Evolutionary conservation across 179 eudicot species (phyloP), one percentile per base, ranked within the genome.

Genomic region (Silene noctiflora): DNA sequence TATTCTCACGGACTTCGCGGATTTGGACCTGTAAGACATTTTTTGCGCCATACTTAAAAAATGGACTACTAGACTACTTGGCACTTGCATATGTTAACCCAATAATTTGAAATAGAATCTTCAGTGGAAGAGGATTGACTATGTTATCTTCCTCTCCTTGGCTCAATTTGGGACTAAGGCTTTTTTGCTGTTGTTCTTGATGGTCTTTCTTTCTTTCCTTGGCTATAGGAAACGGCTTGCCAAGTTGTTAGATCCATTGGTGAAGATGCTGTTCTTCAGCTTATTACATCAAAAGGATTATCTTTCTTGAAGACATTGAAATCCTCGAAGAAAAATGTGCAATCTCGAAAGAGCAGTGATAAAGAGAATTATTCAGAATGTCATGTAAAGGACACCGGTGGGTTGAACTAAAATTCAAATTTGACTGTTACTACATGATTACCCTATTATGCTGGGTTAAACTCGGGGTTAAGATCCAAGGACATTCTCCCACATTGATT

Each of bases 1-100:
- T 94, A 94, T 82, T 88, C 89, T 71, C 87, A 83, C 46, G 96
- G 97, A 78, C 89, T 92, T 79, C 91, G 85, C 71, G 96, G 97
- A 76, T 67, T 90, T 75, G 97, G 98, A 68, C 98, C 88, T 63
- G 98, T 94, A 90, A 82, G 58, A 42, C n/a, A 21, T 61, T 17
- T 27, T 51, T 33, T 64, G 29, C 19, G 60, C 0, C 12, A 69
- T 48, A 17, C 35, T 29, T 29, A 67, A 19, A 72, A 14, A 20
- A 60, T 33, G 51, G 76, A 25, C 58, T 63, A 51, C 33, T 71
- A 44, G 76, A 25, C 64, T 63, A n/a, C n/a, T n/a, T n/a, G n/a
- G n/a, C n/a, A 51, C 33, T 65, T 1, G 27, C 13, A 58, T 9
- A 17, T 68, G 56, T 46, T 19, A 20, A 20, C 64, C 13, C 4